Conservation (phyloP, 2,329 filamentous ascomycete genomes). For the Diaporthe helianthi region DNA sequence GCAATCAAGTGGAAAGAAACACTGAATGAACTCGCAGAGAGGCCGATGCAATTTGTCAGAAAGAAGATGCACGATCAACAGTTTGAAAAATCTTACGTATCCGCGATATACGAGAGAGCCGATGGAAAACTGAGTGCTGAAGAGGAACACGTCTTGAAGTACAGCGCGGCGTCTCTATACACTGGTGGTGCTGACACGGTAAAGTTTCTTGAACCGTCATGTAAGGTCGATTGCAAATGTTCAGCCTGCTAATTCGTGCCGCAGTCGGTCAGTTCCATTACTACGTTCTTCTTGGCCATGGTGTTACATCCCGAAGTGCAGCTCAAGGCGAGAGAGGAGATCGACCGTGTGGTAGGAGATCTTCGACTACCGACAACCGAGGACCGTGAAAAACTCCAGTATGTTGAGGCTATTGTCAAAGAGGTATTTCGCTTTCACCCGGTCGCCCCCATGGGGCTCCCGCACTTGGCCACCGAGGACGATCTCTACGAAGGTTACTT, state of each 20-base stretch:
- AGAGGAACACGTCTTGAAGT: constrained; percentile 29
- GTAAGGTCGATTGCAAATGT: too few species aligned
- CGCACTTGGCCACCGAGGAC: constrained; percentile 47
- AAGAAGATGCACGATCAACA: constrained; percentile 24
- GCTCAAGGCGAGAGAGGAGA: constrained; percentile 36
- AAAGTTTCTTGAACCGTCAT: constrained; percentile 40
- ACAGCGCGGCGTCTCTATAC: constrained; percentile 36
- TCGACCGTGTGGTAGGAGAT: constrained; percentile 39
- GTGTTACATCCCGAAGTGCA: constrained; percentile 54
- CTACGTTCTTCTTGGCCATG: constrained; percentile 56
- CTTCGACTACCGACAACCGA: constrained; percentile 40
- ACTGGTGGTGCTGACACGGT: constrained; percentile 43
- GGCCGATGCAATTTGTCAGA: constrained; percentile 43
- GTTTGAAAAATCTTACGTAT: constrained; percentile 14
- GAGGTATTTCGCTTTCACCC: constrained; percentile 44
- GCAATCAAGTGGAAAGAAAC: constrained; percentile 40
- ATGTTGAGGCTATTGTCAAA: constrained; percentile 43
- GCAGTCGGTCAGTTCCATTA: constrained; percentile 44
- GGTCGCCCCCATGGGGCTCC: constrained; percentile 46
- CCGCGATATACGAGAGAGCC: constrained; percentile 10
- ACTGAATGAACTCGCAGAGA: constrained; percentile 35
- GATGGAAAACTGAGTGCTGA: neutral
- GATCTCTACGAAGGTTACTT: constrained; percentile 38
- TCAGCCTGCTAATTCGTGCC: neutral
- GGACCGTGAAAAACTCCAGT: constrained; percentile 42